Base-by-base conservation (phyloP, 2,329 filamentous ascomycete species). In the Aspergillus sergii region DNA sequence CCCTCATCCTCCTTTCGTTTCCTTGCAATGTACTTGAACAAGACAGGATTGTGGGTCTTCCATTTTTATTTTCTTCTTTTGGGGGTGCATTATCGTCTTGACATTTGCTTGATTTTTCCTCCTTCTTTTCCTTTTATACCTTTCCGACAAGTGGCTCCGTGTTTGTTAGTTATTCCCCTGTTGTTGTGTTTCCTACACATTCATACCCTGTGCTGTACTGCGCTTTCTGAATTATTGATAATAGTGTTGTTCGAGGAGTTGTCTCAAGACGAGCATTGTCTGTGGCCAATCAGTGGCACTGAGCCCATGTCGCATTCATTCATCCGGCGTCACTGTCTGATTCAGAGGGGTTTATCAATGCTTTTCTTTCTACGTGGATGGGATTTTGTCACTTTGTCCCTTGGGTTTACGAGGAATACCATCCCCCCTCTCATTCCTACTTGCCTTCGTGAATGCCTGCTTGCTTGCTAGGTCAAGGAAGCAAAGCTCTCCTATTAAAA, bases 131-230 rank as follows among this genome's bases (percentile, higher is more conserved):
- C 43, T 51, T 53, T 54, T 61, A 66, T 66, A 69, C 64, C 62
- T 55, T 54, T 28, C 14, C 63, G 63, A 57, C 57, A 63, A 61
- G 55, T 61, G 58, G 45, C 57, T 61, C 41, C 59, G 61, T 61
- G 60, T 68, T 64, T 51, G 36, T 32, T 43, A 59, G 57, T 50
- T 61, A 61, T 62, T 65, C 45, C 56, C 51, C 55, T 64, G 59
- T 56, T 45, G 57, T 54, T 53, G 61, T 48, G 58, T 61, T 65
- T 16, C 61, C 63, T 56, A 56, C 61, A 53, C 64, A 67, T 71
- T 73, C 75, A 76, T 77, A 76, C 74, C 75, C 74, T 71, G 66
- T 71, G 68, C 58, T 71, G 66, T 67, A 60, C 62, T 68, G 65
- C 58, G 21, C 41, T 54, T 65, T 72, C 50, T 66, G 39, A 62